Conservation (phyloP, 2,329 filamentous ascomycete genomes). For the Scedosporium apiospermum region DNA sequence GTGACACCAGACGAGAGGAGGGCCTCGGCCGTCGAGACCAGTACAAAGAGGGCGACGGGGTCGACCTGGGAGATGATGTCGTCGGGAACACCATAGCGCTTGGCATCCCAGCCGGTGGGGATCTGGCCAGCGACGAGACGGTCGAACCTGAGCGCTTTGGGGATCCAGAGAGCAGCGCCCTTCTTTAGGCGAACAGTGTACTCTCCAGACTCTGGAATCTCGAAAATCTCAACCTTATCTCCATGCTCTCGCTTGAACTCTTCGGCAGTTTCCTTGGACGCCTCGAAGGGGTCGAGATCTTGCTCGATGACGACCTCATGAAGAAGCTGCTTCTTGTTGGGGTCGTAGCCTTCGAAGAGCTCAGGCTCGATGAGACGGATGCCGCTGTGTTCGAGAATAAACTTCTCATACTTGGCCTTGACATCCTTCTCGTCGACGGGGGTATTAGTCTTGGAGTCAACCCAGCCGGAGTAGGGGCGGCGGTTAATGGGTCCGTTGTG, state of each 20-base stretch:
- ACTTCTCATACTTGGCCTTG: conserved; percentile 95
- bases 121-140: conserved; percentile 95
- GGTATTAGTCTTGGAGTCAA: conserved; percentile 87
- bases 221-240: conserved; percentile 95
- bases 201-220: conserved; percentile 87
- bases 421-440: conserved; percentile 97
- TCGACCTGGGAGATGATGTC: conserved; percentile 98
- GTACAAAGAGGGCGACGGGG: conserved; percentile 87
- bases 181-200: conserved; percentile 93
- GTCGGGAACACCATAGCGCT: conserved; percentile 90
- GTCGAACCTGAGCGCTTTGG: conserved; percentile 94
- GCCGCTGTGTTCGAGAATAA: conserved; percentile 91
- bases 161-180: conserved; percentile 88
- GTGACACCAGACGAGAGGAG: conserved; percentile 91
- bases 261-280: conserved; percentile 92
- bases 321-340: conserved; percentile 95
- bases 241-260: conserved; percentile 97
- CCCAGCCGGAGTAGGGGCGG: conserved; percentile 92
- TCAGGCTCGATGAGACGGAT: conserved; percentile 97
- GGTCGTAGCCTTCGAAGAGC: conserved; percentile 92
- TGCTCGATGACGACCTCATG: conserved; percentile 97
- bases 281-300: conserved; percentile 93
- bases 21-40: conserved; percentile 87
- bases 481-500: conserved; percentile 95
- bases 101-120: conserved; percentile 93